Conservation (phyloP, 2,329 filamentous ascomycete species). For the Beauveria scarabaeidicola region DNA sequence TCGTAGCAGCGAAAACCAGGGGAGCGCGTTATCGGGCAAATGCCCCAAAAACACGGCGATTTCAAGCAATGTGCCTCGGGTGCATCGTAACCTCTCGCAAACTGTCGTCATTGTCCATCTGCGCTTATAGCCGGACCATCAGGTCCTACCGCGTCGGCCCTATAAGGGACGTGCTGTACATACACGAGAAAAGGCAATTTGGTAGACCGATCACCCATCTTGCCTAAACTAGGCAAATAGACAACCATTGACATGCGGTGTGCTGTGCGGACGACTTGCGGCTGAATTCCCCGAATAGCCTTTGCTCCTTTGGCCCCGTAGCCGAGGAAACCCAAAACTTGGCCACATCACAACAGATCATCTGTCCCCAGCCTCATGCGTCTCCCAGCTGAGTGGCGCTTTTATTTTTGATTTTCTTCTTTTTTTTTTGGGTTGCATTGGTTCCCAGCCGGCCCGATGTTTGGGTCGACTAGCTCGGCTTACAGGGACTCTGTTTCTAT, state of each 20-base stretch:
- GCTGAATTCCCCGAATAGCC: neutral
- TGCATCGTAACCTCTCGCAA: too few relatives aligned
- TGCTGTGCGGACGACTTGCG: neutral
- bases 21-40: too few relatives aligned
- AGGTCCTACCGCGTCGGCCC: neutral
- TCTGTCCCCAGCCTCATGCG: neutral
- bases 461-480: neutral
- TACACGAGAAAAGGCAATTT: constrained; percentile 2
- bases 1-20: too few relatives aligned
- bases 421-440: neutral
- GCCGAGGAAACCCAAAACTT: neutral
- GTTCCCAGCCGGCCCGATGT: neutral
- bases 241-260: neutral
- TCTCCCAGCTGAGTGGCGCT: constrained; percentile 1
- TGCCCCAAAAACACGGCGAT: too few relatives aligned
- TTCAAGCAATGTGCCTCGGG: too few relatives aligned
- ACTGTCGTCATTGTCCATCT: neutral
- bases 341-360: neutral
- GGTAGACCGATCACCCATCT: neutral
- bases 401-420: neutral
- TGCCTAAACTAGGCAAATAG: neutral
- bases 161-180: neutral
- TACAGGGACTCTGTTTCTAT: neutral
- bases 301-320: neutral
- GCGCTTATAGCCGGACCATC: neutral